Evolutionary conservation across 192 early-diverging fungal species (phyloP).

Genomic region (Coemansia sp.): DNA sequence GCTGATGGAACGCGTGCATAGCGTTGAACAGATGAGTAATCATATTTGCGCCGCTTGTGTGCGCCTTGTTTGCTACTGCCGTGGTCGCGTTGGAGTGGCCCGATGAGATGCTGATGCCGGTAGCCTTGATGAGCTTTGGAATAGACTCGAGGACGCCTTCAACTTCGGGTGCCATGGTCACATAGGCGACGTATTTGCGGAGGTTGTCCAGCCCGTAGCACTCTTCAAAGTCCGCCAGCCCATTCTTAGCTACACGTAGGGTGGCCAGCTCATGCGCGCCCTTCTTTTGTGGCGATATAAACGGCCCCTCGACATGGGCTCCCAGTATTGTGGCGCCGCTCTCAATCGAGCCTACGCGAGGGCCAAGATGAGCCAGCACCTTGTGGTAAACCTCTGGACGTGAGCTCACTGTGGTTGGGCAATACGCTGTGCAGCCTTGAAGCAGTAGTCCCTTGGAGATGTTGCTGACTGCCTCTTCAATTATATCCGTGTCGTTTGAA

Average conservation of each 20-base stretch:
- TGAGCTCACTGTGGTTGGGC: constrained; percentile 79
- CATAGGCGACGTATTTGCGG: constrained; percentile 60
- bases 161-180: constrained; percentile 79
- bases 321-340: constrained; percentile 71
- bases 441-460: constrained; percentile 73
- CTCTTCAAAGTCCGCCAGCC: constrained; percentile 63
- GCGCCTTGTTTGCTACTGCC: constrained; percentile 61
- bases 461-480: constrained; percentile 62
- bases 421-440: constrained; percentile 78
- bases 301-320: constrained; percentile 69
- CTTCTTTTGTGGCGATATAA: constrained; percentile 69
- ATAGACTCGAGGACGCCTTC: constrained; percentile 68
- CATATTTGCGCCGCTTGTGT: constrained; percentile 63
- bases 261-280: constrained; percentile 72
- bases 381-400: constrained; percentile 67
- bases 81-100: constrained; percentile 70
- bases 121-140: constrained; percentile 59
- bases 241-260: constrained; percentile 61
- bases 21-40: constrained; percentile 88
- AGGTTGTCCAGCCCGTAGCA: constrained; percentile 70
- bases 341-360: constrained; percentile 60
- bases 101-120: constrained; percentile 65
- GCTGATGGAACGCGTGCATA: constrained; percentile 84
- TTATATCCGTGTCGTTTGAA: constrained; percentile 60
- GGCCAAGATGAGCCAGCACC: constrained; percentile 59